These are phyloP conservation scores for Sarcomyxa edulis DNA, from an alignment of 768 basidiomycete genomes.

Conservation along the genomic window DNA sequence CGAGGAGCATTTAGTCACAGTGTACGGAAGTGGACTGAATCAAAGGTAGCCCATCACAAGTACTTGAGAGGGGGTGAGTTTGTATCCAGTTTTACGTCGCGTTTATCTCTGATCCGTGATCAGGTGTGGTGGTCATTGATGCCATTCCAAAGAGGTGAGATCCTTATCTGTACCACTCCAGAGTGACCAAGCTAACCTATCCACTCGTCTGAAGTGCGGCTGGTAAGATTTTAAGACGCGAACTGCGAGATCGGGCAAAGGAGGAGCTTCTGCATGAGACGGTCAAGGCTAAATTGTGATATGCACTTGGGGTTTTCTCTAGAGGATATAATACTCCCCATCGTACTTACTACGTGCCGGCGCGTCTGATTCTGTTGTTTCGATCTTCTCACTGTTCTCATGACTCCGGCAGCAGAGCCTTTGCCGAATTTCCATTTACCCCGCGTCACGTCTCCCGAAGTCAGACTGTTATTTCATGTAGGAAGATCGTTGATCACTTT, in stretches of 20 bases:
- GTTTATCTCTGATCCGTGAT: constrained; percentile 14
- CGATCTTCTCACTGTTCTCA: too few species aligned
- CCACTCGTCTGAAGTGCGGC: constrained; percentile 46
- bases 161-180: too few species aligned
- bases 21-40: constrained; percentile 48
- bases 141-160: constrained; percentile 49
- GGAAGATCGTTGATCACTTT: too few species aligned
- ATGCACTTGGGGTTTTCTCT: too few species aligned
- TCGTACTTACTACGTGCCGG: too few species aligned
- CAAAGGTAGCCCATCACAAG: constrained; percentile 56
- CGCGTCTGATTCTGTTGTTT: too few species aligned
- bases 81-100: not conserved
- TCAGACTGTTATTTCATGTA: too few species aligned
- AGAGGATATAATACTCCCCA: too few species aligned
- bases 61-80: constrained; percentile 49
- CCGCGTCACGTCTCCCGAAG: too few species aligned
- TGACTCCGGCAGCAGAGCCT: too few species aligned
- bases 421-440: too few species aligned
- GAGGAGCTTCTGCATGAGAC: constrained; percentile 31
- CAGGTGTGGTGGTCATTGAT: constrained; percentile 45
- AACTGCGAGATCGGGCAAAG: constrained; percentile 66
- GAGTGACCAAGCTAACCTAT: constrained; percentile 1
- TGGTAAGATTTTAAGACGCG: constrained; percentile 81
- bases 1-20: constrained; percentile 30
- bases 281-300: constrained; percentile 4